Base-by-base conservation (phyloP, 805 yeast species). In the Blastobotrys americana region DNA sequence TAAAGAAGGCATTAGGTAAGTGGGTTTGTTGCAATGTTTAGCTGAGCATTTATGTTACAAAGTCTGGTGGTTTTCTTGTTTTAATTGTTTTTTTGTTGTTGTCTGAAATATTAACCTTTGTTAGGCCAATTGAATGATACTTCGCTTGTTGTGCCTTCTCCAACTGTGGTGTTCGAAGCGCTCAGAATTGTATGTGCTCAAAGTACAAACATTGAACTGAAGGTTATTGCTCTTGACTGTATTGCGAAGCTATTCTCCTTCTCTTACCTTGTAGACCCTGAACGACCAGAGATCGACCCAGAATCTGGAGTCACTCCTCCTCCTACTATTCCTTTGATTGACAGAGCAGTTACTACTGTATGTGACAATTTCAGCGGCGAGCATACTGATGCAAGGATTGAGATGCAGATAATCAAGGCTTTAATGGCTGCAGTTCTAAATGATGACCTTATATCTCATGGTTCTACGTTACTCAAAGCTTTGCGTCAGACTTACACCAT, bases 401-500 rank as follows among this genome's bases (percentile, higher is more conserved):
- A 94, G 67, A 67, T 93, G 45, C 98, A 94, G 66, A 90, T 93
- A 9, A 83, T 90, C 25, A 79, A 95, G 57, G 97, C 97, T 0
- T 69, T 94, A 41, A 82, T 90, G 60, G 87, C 93, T 50, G 90
- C 95, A 42, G 82, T 88, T 13, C 71, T 90, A 27, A 84, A 86
- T 50, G 89, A 83, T 48, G 74, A 76, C 28, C 72, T 84, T 63
- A 84, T 89, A 21, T 86, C 88, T 17, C 98, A 93, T 59, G 97
- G 97, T 2, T 84, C 88, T 5, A 78, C 89, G 1, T 69, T 93
- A 42, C 69, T 93, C 49, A 86, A 84, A 58, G 97, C 97, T 0
- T 82, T 94, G 31, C 77, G 97, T 63, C 96, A 86, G 57, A 86
- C 90, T 21, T 93, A 93, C 68, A 89, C 88, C 60, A 84, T 94